Conservation (phyloP, 257 asterid genomes). For the Penstemon newberryi region DNA sequence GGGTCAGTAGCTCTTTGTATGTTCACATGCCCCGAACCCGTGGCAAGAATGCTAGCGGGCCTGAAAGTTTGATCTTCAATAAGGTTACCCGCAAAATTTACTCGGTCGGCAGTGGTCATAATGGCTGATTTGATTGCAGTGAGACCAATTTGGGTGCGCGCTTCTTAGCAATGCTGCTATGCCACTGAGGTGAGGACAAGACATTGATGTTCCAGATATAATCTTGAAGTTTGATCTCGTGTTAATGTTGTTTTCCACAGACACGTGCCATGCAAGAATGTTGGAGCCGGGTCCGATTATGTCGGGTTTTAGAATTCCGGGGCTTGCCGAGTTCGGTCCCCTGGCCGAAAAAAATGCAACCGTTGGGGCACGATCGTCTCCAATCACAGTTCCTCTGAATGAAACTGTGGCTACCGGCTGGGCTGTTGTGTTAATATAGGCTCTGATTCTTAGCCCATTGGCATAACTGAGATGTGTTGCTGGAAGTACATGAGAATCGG, state of each 20-base stretch:
- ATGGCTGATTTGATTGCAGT: slow-evolving; percentile 16
- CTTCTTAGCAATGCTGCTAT: slow-evolving; percentile 14
- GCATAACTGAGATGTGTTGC: neutral
- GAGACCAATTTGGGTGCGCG: slow-evolving; percentile 21
- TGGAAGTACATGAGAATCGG: neutral
- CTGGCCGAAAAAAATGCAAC: neutral
- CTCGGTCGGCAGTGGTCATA: slow-evolving; percentile 4
- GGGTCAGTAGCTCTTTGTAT: neutral
- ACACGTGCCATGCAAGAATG: neutral
- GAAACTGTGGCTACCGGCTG: neutral
- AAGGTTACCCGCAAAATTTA: neutral
- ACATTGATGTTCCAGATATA: slow-evolving; percentile 8
- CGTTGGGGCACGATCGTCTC: neutral
- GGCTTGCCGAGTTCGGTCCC: neutral
- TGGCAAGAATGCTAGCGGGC: neutral
- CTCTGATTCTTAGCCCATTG: neutral
- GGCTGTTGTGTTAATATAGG: neutral
- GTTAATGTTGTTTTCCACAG: neutral
- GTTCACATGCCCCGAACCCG: slow-evolving; percentile 23
- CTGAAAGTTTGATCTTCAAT: neutral
- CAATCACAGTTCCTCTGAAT: neutral
- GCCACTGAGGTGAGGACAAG: slow-evolving; percentile 15
- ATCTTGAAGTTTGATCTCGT: slow-evolving; percentile 12
- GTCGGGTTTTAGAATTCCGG: slow-evolving; percentile 5
- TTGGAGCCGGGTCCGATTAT: neutral